Conservation (phyloP, 345 rosid species). For the Kernera saxatilis region DNA sequence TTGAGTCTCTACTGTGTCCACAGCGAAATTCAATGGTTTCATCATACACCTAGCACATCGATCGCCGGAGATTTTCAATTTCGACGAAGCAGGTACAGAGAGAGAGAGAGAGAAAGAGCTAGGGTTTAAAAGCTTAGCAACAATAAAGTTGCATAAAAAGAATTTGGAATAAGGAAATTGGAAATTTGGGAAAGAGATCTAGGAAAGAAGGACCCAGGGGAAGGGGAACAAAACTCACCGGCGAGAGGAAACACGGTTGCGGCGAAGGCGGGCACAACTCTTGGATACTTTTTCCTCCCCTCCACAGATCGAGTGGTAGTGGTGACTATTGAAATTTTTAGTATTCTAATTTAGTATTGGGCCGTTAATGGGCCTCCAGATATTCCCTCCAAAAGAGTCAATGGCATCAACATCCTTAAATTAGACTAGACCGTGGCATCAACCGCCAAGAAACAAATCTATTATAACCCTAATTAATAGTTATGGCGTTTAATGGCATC, state of each 20-base stretch:
- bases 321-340: background rate
- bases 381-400: background rate
- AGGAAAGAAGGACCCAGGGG: background rate
- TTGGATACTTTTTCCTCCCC: background rate
- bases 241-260: background rate
- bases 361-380: constrained; percentile 2
- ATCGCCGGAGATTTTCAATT: background rate
- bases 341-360: background rate
- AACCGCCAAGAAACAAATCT: too few relatives aligned
- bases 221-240: constrained; percentile 13
- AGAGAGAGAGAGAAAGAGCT: too few relatives aligned
- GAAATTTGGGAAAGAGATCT: background rate
- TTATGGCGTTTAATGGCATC: too few relatives aligned
- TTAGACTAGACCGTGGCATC: too few relatives aligned
- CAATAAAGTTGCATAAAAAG: background rate
- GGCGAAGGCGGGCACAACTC: constrained; percentile 3
- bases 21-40: background rate
- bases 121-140: constrained; percentile 3
- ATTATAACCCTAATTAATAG: too few relatives aligned
- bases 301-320: background rate
- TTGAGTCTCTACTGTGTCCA: background rate
- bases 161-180: background rate
- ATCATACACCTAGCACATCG: background rate
- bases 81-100: background rate
- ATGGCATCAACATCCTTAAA: too few relatives aligned